A percentile compares a stretch with the other conserved stretches of the same genome.
These are phyloP conservation scores for Neurospora crassa DNA, from an alignment of 2,329 filamentous ascomycete species.

Conservation along the genomic window DNA sequence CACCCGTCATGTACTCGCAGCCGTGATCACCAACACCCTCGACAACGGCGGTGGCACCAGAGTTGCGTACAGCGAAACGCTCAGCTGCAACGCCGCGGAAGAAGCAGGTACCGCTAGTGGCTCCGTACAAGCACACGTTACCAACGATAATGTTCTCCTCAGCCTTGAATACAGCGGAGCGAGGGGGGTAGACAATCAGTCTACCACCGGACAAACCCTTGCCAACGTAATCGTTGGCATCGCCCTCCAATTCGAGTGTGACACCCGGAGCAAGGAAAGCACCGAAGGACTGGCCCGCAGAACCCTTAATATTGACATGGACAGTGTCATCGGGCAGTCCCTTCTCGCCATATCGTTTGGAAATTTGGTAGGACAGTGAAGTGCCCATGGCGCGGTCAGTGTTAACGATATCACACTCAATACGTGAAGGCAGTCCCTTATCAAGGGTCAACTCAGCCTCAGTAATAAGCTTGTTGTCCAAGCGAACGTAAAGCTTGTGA, in stretches of 20 bases:
- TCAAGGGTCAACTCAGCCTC: conserved; percentile 91
- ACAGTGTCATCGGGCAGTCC: conserved; percentile 89
- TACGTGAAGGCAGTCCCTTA: conserved; percentile 84
- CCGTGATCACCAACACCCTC: conserved; percentile 94
- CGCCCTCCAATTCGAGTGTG: conserved; percentile 89
- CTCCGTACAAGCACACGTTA: conserved; percentile 92
- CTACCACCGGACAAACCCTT: conserved; percentile 92
- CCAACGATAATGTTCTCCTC: conserved; percentile 93
- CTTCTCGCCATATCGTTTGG: conserved; percentile 80
- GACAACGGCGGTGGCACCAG: conserved; percentile 89
- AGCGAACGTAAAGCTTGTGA: conserved; percentile 80
- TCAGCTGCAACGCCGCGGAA: conserved; percentile 96
- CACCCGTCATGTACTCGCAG: conserved; percentile 98
- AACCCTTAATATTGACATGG: conserved; percentile 93
- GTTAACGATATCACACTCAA: conserved; percentile 94
- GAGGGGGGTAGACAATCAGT: conserved; percentile 86
- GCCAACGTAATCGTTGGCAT: conserved; percentile 93
- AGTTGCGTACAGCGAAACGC: conserved; percentile 94
- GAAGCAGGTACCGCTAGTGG: conserved; percentile 83
- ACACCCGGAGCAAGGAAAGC: conserved; percentile 89
- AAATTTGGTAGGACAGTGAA: conserved; percentile 91
- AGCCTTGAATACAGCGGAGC: conserved; percentile 83
- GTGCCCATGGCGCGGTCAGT: conserved; percentile 91
- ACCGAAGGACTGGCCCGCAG: conserved; percentile 92
- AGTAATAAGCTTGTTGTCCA: conserved; percentile 95